Percentiles rank a stretch among this genome's conserved stretches.
These are phyloP conservation scores for Lolium rigidum DNA, from an alignment of 176 grass and related monocot genomes.

Conservation along the genomic window DNA sequence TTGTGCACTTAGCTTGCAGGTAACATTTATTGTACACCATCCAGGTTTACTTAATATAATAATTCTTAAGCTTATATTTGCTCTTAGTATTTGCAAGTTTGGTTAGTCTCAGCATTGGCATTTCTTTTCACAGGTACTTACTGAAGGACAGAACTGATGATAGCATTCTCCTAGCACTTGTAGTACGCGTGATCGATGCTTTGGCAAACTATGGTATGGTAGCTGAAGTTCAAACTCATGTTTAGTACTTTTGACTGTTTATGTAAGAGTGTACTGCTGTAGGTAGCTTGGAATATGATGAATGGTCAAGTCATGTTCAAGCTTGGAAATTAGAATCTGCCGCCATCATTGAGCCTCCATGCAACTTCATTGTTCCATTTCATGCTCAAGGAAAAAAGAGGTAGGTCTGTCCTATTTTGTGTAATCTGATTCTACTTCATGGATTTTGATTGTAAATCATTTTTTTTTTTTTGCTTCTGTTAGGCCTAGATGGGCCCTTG, in stretches of 20 bases:
- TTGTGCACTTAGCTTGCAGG: slow-evolving; percentile 87
- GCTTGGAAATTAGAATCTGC: slow-evolving; percentile 92
- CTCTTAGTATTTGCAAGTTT: slow-evolving; percentile 6
- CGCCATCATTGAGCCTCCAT: slow-evolving; percentile 88
- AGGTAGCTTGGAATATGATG: slow-evolving; percentile 96
- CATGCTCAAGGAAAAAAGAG: slow-evolving; percentile 92
- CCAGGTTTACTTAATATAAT: slow-evolving; percentile 26
- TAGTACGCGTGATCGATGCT: slow-evolving; percentile 92
- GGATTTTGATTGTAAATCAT: slow-evolving; percentile 28
- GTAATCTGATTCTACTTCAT: slow-evolving; percentile 28
- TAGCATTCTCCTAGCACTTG: slow-evolving; percentile 89
- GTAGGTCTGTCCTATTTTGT: slow-evolving; percentile 43
- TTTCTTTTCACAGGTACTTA: slow-evolving; percentile 75
- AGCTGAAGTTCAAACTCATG: slow-evolving; percentile 22
- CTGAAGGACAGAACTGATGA: slow-evolving; percentile 92
- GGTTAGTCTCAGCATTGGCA: slow-evolving; percentile 40
- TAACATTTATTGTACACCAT: slow-evolving; percentile 41
- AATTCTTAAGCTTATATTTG: slow-evolving; percentile 9
- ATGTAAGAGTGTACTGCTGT: slow-evolving; percentile 50
- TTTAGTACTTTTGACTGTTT: slow-evolving; percentile 42
- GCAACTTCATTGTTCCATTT: slow-evolving; percentile 88
- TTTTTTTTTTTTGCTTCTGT: slow-evolving; percentile 28
- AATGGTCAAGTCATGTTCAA: slow-evolving; percentile 89
- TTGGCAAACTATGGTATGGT: slow-evolving; percentile 91
- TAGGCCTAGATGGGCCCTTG: slow-evolving; percentile 95